Conservation (phyloP, 306 rosid genomes). For the Vigna trinervia region DNA sequence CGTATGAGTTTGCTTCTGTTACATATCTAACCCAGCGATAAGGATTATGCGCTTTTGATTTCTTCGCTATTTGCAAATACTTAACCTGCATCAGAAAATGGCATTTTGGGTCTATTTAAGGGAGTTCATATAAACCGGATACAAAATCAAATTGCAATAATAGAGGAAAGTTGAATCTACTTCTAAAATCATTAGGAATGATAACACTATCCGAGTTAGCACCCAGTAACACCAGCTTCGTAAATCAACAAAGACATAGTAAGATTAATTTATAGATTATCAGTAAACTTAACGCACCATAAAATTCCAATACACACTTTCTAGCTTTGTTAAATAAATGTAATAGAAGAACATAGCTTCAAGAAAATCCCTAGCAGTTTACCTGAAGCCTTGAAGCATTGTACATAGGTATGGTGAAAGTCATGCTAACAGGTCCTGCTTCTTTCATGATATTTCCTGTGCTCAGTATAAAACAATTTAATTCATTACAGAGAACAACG, state of each 20-base stretch:
- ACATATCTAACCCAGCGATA: constrained; percentile 97
- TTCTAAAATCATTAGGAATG: constrained; percentile 18
- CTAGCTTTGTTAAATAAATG: constrained; percentile 30
- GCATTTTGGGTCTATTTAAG: constrained; percentile 37
- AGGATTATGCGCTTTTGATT: constrained; percentile 66
- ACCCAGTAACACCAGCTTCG: constrained; percentile 29
- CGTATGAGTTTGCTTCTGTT: constrained; percentile 87
- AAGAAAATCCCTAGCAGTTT: constrained; percentile 31
- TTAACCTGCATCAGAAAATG: constrained; percentile 70
- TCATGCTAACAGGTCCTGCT: constrained; percentile 97
- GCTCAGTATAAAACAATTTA: constrained; percentile 31
- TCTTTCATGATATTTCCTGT: constrained; percentile 92
- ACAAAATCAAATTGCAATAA: constrained; percentile 4
- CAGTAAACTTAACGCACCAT: neutral
- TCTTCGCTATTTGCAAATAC: constrained; percentile 89
- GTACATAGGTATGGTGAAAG: constrained; percentile 91
- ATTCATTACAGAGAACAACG: constrained; percentile 15
- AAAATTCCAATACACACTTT: neutral
- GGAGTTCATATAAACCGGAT: constrained; percentile 4
- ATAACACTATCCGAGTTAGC: neutral
- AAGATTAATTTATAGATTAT: constrained; percentile 20
- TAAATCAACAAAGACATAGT: constrained; percentile 20
- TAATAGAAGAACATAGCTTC: constrained; percentile 35
- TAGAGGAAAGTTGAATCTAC: constrained; percentile 25
- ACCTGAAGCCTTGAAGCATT: constrained; percentile 89